Percentiles rank a stretch among this genome's conserved stretches.
These are phyloP conservation scores for Terfezia claveryi DNA, from an alignment of 495 filamentous ascomycete genomes.

Conservation along the genomic window DNA sequence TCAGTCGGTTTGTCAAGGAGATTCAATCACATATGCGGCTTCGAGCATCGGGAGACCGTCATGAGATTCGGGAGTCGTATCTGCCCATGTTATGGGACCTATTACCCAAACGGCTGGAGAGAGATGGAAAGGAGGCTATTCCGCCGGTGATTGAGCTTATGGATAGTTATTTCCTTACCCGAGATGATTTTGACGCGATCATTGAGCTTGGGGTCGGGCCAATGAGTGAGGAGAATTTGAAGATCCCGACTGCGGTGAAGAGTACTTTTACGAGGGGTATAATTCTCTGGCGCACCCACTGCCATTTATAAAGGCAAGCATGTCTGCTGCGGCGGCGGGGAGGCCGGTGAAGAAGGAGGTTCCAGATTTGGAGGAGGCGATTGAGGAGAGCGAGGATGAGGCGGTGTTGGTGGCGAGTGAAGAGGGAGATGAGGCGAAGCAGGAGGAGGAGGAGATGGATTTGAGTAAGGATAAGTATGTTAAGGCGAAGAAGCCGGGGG, in stretches of 20 bases:
- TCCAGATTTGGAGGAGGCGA: constrained; percentile 87
- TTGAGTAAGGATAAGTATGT: constrained; percentile 91
- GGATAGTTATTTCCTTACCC: constrained; percentile 94
- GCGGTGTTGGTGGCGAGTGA: constrained; percentile 36
- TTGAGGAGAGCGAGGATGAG: constrained; percentile 75
- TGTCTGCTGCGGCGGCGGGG: constrained; percentile 22
- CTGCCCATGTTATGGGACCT: constrained; percentile 70
- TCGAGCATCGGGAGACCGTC: constrained; percentile 69
- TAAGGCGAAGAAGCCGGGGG: constrained; percentile 52
- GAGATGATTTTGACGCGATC: constrained; percentile 82
- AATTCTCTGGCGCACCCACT: constrained; percentile 71
- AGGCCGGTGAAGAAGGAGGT: constrained; percentile 38
- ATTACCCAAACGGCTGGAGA: constrained; percentile 46
- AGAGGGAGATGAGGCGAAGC: constrained; percentile 32
- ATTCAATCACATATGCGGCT: constrained; percentile 95
- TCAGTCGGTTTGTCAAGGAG: constrained; percentile 70
- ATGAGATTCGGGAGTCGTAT: constrained; percentile 89
- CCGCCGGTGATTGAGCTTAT: constrained; percentile 65
- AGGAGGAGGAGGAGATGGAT: constrained; percentile 49
- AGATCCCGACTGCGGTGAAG: constrained; percentile 68
- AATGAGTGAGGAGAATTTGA: constrained; percentile 49
- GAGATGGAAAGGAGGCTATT: constrained; percentile 52
- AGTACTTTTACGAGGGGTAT: constrained; percentile 73
- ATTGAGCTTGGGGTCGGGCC: constrained; percentile 76
- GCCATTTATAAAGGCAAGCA: constrained; percentile 69